A percentile compares a stretch with the other conserved stretches of the same genome.
Evolutionary conservation across 164 flowering plant species (phyloP).

Genomic region (Aristolochia fimbriata): DNA sequence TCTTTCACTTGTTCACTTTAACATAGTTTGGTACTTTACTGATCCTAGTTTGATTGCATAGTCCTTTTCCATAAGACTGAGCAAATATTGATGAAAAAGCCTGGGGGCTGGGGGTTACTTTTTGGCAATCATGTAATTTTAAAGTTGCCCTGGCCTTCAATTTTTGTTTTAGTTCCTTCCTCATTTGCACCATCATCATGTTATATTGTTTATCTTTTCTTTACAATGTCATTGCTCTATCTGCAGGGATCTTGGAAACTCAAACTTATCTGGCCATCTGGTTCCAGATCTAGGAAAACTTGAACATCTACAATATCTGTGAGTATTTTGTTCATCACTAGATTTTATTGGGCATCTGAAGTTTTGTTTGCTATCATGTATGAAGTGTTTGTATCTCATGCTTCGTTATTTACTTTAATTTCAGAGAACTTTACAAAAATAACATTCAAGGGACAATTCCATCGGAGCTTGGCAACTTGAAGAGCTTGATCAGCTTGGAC

Average conservation of each 20-base stretch:
- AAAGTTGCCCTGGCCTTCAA: too few species aligned
- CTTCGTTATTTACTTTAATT: slow-evolving; percentile 1
- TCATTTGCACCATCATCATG: neutral
- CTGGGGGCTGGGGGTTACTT: too few species aligned
- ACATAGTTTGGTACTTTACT: too few species aligned
- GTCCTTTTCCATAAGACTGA: too few species aligned
- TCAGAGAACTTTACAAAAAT: slow-evolving; percentile 88
- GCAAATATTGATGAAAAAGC: too few species aligned
- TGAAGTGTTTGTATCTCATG: neutral
- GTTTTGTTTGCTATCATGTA: neutral
- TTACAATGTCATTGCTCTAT: slow-evolving; percentile 3
- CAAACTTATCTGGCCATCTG: slow-evolving; percentile 75
- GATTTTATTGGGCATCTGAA: neutral
- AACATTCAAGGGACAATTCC: slow-evolving; percentile 85
- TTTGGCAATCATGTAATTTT: too few species aligned
- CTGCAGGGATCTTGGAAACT: slow-evolving; percentile 83
- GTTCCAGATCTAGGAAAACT: slow-evolving; percentile 89
- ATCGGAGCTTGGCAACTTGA: slow-evolving; percentile 75
- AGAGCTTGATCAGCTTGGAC: slow-evolving; percentile 85
- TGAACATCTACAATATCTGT: slow-evolving; percentile 83
- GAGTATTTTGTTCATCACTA: slow-evolving; percentile 14
- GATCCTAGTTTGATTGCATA: too few species aligned
- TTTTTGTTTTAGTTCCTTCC: too few species aligned
- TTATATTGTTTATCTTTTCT: neutral
- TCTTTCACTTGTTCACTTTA: too few species aligned